These are phyloP conservation scores for Aquilaria agallochum DNA, from an alignment of 441 rosid genomes.

Conservation along the genomic window DNA sequence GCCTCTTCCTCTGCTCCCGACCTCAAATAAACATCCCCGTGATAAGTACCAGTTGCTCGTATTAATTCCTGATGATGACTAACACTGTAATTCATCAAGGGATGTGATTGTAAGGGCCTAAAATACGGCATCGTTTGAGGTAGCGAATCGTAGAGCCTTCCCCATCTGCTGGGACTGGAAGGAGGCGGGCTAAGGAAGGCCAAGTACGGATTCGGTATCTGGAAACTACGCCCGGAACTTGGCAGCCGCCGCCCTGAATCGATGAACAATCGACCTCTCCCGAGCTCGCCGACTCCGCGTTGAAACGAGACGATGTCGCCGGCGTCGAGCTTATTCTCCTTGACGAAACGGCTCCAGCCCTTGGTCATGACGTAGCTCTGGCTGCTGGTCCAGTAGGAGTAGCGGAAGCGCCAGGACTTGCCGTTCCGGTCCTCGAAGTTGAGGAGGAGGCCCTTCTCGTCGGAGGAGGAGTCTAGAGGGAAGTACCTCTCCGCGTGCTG, in stretches of 20 bases:
- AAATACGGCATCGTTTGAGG: slow-evolving; percentile 24
- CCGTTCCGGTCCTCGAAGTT: slow-evolving; percentile 82
- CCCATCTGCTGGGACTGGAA: slow-evolving; percentile 28
- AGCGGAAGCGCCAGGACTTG: slow-evolving; percentile 80
- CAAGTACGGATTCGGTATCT: neutral
- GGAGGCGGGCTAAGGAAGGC: slow-evolving; percentile 25
- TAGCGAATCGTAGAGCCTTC: slow-evolving; percentile 27
- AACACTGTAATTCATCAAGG: slow-evolving; percentile 25
- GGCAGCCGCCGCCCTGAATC: slow-evolving; percentile 80
- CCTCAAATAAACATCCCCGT: slow-evolving; percentile 34
- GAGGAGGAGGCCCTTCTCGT: slow-evolving; percentile 72
- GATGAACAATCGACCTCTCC: slow-evolving; percentile 54
- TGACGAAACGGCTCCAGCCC: slow-evolving; percentile 95
- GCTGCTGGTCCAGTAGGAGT: slow-evolving; percentile 93
- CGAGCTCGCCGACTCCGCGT: slow-evolving; percentile 62
- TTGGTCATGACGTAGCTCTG: slow-evolving; percentile 96
- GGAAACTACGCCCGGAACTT: slow-evolving; percentile 28
- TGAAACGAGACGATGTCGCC: slow-evolving; percentile 86
- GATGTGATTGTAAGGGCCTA: slow-evolving; percentile 18
- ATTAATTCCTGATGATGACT: slow-evolving; percentile 22
- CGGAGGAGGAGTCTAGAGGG: slow-evolving; percentile 65
- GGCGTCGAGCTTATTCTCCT: slow-evolving; percentile 87
- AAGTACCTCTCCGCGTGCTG: slow-evolving; percentile 87
- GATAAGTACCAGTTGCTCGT: slow-evolving; percentile 17
- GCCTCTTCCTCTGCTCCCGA: slow-evolving; percentile 24